Percentiles rank a stretch among this genome's conserved stretches.
These are phyloP conservation scores for Chrysoporthe deuterocubensis DNA, from an alignment of 2,329 filamentous ascomycete genomes.

Conservation along the genomic window DNA sequence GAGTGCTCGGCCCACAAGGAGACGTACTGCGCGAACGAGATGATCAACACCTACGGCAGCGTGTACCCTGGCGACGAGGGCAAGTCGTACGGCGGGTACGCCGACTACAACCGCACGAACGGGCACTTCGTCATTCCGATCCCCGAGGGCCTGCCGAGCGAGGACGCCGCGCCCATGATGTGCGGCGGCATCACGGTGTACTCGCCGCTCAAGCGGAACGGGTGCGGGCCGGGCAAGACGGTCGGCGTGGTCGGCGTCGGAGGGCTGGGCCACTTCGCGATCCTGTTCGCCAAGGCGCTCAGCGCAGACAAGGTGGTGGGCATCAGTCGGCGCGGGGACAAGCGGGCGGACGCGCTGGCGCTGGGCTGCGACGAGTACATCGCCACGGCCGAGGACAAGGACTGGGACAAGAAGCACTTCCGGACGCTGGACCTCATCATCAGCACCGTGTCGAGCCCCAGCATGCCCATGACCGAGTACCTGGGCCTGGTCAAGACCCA, in stretches of 20 bases:
- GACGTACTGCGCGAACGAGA: constrained; percentile 43
- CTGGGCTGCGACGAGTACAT: constrained; percentile 59
- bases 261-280: constrained; percentile 69
- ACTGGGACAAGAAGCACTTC: constrained; percentile 56
- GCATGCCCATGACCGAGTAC: constrained; percentile 66
- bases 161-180: constrained; percentile 62
- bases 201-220: constrained; percentile 63
- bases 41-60: constrained; percentile 56
- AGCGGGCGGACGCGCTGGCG: constrained; percentile 56
- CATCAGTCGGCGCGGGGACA: constrained; percentile 56
- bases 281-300: constrained; percentile 70
- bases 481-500: constrained; percentile 61
- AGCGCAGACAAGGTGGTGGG: constrained; percentile 63
- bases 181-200: constrained; percentile 72
- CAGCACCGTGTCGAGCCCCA: constrained; percentile 52
- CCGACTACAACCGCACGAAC: constrained; percentile 39
- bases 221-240: constrained; percentile 66
- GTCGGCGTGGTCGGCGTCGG: constrained; percentile 71
- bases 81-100: constrained; percentile 62
- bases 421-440: constrained; percentile 60
- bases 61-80: constrained; percentile 53
- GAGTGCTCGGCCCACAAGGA: constrained; percentile 43
- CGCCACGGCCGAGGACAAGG: constrained; percentile 48
- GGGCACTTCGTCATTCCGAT: constrained; percentile 51
- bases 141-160: constrained; percentile 45